Conservation (phyloP, 2,329 filamentous ascomycete species). For the Sporothrix phasma region DNA sequence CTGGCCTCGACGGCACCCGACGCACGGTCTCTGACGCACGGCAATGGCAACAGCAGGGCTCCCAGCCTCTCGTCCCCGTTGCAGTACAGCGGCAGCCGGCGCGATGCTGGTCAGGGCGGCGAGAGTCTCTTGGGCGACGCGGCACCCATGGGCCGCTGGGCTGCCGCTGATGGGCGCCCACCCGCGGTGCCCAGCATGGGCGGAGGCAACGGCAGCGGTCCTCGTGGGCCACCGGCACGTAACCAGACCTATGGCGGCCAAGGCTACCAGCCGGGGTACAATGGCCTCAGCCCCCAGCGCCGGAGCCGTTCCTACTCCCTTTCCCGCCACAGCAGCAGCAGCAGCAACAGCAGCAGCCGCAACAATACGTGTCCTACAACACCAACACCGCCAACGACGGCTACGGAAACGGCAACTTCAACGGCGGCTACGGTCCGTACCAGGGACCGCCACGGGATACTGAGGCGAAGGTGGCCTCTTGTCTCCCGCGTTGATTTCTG, state of each 20-base stretch:
- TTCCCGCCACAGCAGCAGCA: constrained; percentile 4
- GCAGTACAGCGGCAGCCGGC: neutral
- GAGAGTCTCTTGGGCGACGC: neutral
- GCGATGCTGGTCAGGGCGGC: neutral
- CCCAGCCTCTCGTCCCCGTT: neutral
- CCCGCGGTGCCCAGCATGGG: constrained; percentile 1
- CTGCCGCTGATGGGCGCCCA: neutral
- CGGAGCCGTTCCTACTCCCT: constrained; percentile 1
- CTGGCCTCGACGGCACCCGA: neutral
- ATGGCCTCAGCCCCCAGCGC: neutral
- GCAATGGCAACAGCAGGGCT: neutral
- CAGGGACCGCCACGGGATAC: neutral
- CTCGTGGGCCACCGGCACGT: neutral
- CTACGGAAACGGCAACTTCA: neutral
- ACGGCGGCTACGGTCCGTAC: neutral
- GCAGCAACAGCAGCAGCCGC: neutral
- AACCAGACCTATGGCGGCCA: neutral
- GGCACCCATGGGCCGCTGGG: constrained; percentile 4
- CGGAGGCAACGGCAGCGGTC: neutral
- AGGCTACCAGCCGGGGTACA: neutral
- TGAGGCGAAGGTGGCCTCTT: neutral
- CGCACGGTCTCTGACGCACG: neutral
- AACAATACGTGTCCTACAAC: neutral
- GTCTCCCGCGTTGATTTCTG: neutral
- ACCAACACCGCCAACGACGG: neutral